Conservation (phyloP, 2,329 filamentous ascomycete species). For the Cladophialophora exuberans region DNA sequence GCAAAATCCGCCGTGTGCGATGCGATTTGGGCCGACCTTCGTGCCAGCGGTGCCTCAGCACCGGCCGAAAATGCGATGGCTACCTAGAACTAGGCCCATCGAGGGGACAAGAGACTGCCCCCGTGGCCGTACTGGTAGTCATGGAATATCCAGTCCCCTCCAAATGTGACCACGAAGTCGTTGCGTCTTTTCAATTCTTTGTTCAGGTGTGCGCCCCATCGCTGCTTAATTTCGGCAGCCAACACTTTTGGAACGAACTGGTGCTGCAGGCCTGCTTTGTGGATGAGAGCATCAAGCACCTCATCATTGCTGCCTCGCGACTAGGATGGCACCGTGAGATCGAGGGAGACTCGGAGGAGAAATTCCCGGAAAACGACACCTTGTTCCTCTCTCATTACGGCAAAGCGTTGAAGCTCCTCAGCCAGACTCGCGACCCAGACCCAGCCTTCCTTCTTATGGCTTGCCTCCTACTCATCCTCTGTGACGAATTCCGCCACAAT, state of each 20-base stretch:
- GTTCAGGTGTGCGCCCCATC: conserved; percentile 33
- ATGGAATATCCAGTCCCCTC: conserved; percentile 20
- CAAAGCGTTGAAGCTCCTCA: conserved; percentile 16
- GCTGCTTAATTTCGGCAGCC: conserved; percentile 34
- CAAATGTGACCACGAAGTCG: conserved; percentile 3
- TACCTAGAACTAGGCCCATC: conserved; percentile 32
- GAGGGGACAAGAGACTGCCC: neutral
- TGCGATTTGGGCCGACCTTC: conserved; percentile 39
- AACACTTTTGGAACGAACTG: conserved; percentile 35
- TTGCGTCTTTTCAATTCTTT: conserved; percentile 32
- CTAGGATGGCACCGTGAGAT: conserved; percentile 5
- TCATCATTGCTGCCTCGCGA: conserved; percentile 31
- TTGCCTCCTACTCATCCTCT: conserved; percentile 26
- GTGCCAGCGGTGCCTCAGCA: conserved; percentile 41
- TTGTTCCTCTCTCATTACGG: conserved; percentile 24
- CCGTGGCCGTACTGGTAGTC: conserved; percentile 14
- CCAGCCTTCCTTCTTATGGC: conserved; percentile 20
- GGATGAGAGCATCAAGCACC: conserved; percentile 35
- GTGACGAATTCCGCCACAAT: conserved; percentile 23
- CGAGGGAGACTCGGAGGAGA: neutral
- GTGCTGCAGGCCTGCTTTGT: conserved; percentile 36
- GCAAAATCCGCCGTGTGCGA: conserved; percentile 27
- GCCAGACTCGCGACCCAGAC: conserved; percentile 11
- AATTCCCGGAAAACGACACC: neutral
- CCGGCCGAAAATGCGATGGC: conserved; percentile 44